These are phyloP conservation scores for Hypoxylon sp. DNA, from an alignment of 2,329 filamentous ascomycete species.

Conservation along the genomic window DNA sequence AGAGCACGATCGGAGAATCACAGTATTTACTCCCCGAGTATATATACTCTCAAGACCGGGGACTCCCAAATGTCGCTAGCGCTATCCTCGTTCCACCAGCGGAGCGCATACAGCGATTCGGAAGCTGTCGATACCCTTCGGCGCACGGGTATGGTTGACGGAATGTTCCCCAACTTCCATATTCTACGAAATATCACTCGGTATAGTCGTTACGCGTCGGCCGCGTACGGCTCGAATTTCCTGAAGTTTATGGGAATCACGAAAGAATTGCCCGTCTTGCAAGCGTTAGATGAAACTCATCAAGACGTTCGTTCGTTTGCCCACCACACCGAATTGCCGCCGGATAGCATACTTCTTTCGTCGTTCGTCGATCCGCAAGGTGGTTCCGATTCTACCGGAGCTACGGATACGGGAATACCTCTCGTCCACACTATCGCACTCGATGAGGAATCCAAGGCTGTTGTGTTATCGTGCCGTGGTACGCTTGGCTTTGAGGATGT, in stretches of 20 bases:
- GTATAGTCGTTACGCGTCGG: slow-evolving; percentile 75
- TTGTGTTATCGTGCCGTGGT: slow-evolving; percentile 78
- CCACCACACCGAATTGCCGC: slow-evolving; percentile 69
- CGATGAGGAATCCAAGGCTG: slow-evolving; percentile 77
- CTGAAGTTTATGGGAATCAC: slow-evolving; percentile 72
- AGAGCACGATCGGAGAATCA: slow-evolving; percentile 50
- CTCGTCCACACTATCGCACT: slow-evolving; percentile 79
- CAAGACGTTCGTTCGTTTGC: slow-evolving; percentile 73
- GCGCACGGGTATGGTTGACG: slow-evolving; percentile 65
- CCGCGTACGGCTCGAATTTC: slow-evolving; percentile 73
- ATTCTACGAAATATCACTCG: slow-evolving; percentile 71
- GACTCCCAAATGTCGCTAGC: slow-evolving; percentile 67
- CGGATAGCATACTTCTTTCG: slow-evolving; percentile 71
- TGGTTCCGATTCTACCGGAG: slow-evolving; percentile 72
- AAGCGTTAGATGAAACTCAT: slow-evolving; percentile 63
- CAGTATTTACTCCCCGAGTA: slow-evolving; percentile 60
- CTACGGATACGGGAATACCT: slow-evolving; percentile 74
- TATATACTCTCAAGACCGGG: slow-evolving; percentile 70
- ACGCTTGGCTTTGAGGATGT: slow-evolving; percentile 81
- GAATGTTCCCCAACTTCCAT: slow-evolving; percentile 70
- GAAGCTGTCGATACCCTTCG: slow-evolving; percentile 63
- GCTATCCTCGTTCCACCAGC: slow-evolving; percentile 61
- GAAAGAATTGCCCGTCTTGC: slow-evolving; percentile 59
- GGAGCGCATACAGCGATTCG: slow-evolving; percentile 61
- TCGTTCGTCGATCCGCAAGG: slow-evolving; percentile 78